Evolutionary conservation across 148 eudicot species (phyloP).

Genomic region (Cornus suecica): DNA sequence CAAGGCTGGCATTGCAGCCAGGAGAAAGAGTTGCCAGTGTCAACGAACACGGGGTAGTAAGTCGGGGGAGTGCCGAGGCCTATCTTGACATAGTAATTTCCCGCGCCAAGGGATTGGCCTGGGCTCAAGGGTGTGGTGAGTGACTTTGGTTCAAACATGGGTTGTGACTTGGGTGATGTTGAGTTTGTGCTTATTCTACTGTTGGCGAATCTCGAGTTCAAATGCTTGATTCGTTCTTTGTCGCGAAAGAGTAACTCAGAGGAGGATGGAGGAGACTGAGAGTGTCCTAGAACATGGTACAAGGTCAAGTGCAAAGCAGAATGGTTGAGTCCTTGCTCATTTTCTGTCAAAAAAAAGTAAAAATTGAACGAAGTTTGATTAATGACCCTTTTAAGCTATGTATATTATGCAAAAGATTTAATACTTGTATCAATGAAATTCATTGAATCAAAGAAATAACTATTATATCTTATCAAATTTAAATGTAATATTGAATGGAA

Average conservation of each 20-base stretch:
- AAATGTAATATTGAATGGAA: too few species aligned
- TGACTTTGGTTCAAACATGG: too few species aligned
- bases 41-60: not conserved
- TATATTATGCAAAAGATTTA: not conserved
- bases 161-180: too few species aligned
- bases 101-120: not conserved
- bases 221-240: not conserved
- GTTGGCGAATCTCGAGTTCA: not conserved
- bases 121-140: not conserved
- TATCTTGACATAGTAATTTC: not conserved
- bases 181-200: not conserved
- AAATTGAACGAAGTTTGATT: not conserved
- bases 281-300: not conserved
- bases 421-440: not conserved
- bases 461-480: too few species aligned
- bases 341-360: not conserved
- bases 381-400: not conserved
- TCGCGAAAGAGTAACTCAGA: not conserved
- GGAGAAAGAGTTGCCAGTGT: not conserved
- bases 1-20: not conserved
- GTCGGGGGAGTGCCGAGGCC: not conserved
- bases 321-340: not conserved
- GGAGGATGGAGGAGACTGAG: not conserved
- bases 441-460: not conserved
- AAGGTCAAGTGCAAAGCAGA: not conserved